phyloP scores from a whole-genome alignment of 345 rosid genomes.

The Lepidium aucheri region DNA sequence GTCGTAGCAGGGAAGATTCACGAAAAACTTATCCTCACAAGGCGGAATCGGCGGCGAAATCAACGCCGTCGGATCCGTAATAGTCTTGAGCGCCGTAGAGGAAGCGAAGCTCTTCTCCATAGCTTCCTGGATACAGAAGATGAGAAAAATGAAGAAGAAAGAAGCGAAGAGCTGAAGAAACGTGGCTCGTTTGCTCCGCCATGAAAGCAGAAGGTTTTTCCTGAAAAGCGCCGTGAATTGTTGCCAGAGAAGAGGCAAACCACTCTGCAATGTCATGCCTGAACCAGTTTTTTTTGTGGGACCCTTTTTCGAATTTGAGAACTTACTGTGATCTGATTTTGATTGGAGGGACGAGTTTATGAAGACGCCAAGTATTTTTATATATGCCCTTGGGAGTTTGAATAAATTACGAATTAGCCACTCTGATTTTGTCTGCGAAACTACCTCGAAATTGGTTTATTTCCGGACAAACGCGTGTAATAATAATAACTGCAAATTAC shows the following conservation, averaged over 20 bases:
- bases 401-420: not conserved
- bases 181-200: slow-evolving; percentile 78
- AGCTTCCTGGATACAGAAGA: slow-evolving; percentile 64
- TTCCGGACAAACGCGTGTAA: not conserved
- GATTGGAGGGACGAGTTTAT: not conserved
- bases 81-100: slow-evolving; percentile 37
- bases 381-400: not conserved
- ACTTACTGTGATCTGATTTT: slow-evolving; percentile 9
- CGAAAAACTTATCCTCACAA: slow-evolving; percentile 69
- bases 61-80: slow-evolving; percentile 44
- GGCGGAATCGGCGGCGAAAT: slow-evolving; percentile 60
- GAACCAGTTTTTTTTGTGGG: too few relatives aligned
- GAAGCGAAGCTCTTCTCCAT: slow-evolving; percentile 26
- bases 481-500: not conserved
- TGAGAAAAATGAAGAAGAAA: slow-evolving; percentile 74
- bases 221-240: slow-evolving; percentile 55
- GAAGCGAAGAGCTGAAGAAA: slow-evolving; percentile 84
- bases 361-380: not conserved
- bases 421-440: not conserved
- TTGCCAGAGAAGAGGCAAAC: slow-evolving; percentile 45
- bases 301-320: not conserved
- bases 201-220: slow-evolving; percentile 81
- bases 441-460: not conserved
- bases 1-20: slow-evolving; percentile 60
- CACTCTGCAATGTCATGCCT: slow-evolving; percentile 37